Conservation (phyloP, 2,329 filamentous ascomycete species). For the Ampelomyces quisqualis region DNA sequence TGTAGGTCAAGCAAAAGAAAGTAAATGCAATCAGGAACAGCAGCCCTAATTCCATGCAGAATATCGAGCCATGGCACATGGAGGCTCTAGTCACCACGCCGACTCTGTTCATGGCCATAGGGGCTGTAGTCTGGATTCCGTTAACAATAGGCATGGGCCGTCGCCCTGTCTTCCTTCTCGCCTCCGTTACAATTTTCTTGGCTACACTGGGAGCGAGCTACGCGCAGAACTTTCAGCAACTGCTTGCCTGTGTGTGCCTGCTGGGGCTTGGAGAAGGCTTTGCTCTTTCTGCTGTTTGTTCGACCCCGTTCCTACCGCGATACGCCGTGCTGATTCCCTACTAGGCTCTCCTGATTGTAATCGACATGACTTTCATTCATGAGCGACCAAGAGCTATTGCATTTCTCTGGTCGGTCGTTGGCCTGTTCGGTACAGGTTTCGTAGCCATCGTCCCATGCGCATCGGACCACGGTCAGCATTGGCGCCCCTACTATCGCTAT, state of each 20-base stretch:
- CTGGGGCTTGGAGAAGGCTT: constrained; percentile 40
- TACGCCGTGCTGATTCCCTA: background rate
- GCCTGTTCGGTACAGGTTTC: constrained; percentile 22
- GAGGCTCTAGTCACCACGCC: constrained; percentile 32
- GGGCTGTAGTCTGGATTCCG: constrained; percentile 44
- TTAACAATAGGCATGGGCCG: constrained; percentile 43
- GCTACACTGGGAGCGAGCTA: constrained; percentile 31
- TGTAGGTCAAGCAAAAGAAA: constrained; percentile 1
- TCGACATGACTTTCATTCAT: constrained; percentile 46
- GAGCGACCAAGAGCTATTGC: constrained; percentile 41
- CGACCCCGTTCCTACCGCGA: background rate
- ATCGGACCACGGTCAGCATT: constrained; percentile 26
- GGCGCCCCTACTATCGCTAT: constrained; percentile 39
- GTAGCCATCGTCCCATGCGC: constrained; percentile 34
- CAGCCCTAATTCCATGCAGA: constrained; percentile 12
- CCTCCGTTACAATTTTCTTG: constrained; percentile 27
- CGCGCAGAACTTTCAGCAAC: constrained; percentile 25
- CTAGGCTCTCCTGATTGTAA: constrained; percentile 42
- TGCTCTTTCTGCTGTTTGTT: constrained; percentile 32
- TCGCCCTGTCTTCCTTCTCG: constrained; percentile 41
- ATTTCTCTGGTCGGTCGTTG: constrained; percentile 38
- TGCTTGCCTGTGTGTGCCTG: constrained; percentile 35
- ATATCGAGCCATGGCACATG: constrained; percentile 24
- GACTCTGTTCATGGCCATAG: constrained; percentile 40
- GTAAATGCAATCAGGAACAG: background rate